phyloP scores from a whole-genome alignment of 345 rosid genomes.

The Cochlearia excelsa region DNA sequence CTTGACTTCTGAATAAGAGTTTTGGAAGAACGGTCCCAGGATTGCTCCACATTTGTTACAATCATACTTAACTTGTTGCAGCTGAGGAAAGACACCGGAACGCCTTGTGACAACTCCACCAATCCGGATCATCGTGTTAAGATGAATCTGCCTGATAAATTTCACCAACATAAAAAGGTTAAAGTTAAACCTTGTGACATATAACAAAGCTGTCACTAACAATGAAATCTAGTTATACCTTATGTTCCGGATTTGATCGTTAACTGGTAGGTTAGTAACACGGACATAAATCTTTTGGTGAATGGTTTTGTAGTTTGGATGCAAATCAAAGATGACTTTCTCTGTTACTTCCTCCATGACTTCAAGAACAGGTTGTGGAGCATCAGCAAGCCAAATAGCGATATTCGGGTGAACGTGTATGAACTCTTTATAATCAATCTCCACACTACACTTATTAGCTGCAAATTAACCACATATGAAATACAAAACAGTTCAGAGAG shows the following conservation, averaged over 20 bases:
- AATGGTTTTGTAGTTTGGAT: constrained; percentile 82
- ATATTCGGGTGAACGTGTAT: constrained; percentile 89
- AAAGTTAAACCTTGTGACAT: constrained; percentile 4
- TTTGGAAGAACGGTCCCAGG: constrained; percentile 93
- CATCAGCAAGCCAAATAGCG: constrained; percentile 98
- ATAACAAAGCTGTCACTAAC: background rate
- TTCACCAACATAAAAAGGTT: constrained; percentile 3
- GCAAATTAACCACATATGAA: constrained; percentile 27
- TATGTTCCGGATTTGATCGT: constrained; percentile 92
- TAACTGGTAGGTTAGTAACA: constrained; percentile 79
- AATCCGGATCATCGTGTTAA: constrained; percentile 95
- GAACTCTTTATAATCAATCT: constrained; percentile 87
- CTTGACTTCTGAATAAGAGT: constrained; percentile 96
- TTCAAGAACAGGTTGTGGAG: constrained; percentile 93
- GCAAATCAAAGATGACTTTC: constrained; percentile 77
- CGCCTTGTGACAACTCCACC: constrained; percentile 99
- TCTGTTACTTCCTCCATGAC: constrained; percentile 91
- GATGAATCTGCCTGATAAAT: constrained; percentile 79
- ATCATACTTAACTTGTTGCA: constrained; percentile 97
- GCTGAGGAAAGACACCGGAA: constrained; percentile 96
- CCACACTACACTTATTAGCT: constrained; percentile 92
- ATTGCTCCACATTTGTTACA: constrained; percentile 92
- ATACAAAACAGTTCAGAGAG: background rate
- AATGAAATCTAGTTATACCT: constrained; percentile 44
- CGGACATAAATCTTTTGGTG: constrained; percentile 87